These are phyloP conservation scores for Plasmodium gonderi DNA, from an alignment of 169 alveolate genomes.

Conservation along the genomic window DNA sequence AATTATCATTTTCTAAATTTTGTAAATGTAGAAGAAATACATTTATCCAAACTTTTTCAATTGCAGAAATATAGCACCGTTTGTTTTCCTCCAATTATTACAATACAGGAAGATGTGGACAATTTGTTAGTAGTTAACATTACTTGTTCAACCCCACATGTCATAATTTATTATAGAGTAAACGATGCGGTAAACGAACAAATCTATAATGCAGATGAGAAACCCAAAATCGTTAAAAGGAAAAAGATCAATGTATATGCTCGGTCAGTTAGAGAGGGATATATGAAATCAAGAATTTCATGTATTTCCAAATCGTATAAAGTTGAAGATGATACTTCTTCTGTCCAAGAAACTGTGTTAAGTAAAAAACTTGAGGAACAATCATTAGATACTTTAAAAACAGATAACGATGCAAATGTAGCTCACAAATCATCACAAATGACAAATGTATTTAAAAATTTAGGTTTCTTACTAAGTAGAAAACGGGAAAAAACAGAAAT, in stretches of 20 bases:
- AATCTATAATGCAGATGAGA: conserved; percentile 30
- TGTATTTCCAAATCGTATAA: conserved; percentile 65
- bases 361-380: not conserved
- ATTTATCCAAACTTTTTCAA: conserved; percentile 79
- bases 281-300: conserved; percentile 51
- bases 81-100: conserved; percentile 81
- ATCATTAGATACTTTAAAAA: not conserved
- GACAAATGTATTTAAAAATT: conserved; percentile 60
- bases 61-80: conserved; percentile 75
- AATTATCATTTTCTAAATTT: conserved; percentile 84
- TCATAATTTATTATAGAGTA: conserved; percentile 38
- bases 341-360: not conserved
- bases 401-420: not conserved
- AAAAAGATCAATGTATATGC: conserved; percentile 56
- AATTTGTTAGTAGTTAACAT: conserved; percentile 22
- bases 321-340: conserved; percentile 15
- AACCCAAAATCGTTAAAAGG: conserved; percentile 41
- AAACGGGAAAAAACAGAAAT: conserved; percentile 10
- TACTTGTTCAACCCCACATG: conserved; percentile 39
- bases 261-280: conserved; percentile 50
- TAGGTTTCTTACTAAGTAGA: conserved; percentile 56
- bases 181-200: conserved; percentile 32
- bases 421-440: not conserved
- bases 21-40: conserved; percentile 81
- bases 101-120: conserved; percentile 73